Evolutionary conservation across 768 basidiomycete species (phyloP), one percentile per base, ranked within the genome.

Genomic region (Chiua virens): DNA sequence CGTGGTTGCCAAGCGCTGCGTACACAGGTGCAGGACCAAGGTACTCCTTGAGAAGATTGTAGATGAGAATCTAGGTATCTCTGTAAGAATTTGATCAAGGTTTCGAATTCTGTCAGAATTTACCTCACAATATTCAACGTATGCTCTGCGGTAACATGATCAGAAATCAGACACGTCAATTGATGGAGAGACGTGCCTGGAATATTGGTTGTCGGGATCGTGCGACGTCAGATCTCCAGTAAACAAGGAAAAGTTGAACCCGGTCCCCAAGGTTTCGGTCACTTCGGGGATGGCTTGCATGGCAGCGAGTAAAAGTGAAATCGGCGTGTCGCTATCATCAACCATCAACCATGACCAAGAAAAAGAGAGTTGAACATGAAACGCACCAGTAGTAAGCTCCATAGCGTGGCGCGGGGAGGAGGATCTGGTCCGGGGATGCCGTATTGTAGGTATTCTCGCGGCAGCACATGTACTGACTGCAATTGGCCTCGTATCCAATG

Each of bases 161-260:
- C 11, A 55, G 23, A 41, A 49, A 5, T 30, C 18, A 23, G 7
- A 38, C 1, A 2, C 5, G 17, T 21, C 30, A 11, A 36, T 17
- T 1, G 23, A 32, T 34, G 34, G 40, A n/a, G 9, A 53, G 40
- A 15, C 47, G 71, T 45, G 38, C 82, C 82, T 75, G 13, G 80
- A 82, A 32, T 87, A 71, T 62, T 88, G 78, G 52, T 82, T 81
- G 44, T 85, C 85, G 3, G 77, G 58, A 63, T 89, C 88, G 59
- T 90, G 88, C 10, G 83, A 76, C 21, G 87, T 86, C 40, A 89
- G 63, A 61, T 90, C 87, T 21, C 88, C 87, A 0, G 88, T 90
- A 61, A 80, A 89, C 14, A 89, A 35, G 1, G 79, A 79, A 68
- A 80, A 88, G 28, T 77, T 78, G 61, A 89, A 86, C 0, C 82